Evolutionary conservation across 1,284 basidiomycete genomes (phyloP), one percentile per base, ranked within the genome.

Genomic region (Tilletia walkeri): DNA sequence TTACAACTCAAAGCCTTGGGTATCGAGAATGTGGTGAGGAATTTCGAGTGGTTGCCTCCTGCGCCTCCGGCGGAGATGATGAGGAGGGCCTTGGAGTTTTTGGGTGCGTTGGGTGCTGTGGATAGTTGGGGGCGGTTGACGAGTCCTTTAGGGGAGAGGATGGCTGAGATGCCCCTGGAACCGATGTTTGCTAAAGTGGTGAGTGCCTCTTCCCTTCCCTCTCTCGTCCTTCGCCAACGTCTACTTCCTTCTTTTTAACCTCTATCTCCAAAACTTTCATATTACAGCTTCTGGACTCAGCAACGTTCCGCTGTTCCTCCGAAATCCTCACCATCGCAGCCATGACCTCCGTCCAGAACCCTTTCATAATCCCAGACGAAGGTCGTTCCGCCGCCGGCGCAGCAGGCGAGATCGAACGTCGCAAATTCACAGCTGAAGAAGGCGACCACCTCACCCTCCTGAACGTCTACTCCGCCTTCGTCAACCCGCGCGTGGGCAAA

Each of bases 371-470:
- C 10, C 72, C 71, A 0, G 73, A 80, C 18, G 92, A 94, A 18
- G 93, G 93, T 6, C 61, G 71, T 7, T 72, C 69, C n/a, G 88
- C 89, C n/a, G 87, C 89, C 16, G 92, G 91, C 6, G 91, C 92
- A 0, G 83, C 94, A 67, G 93, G 91, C 9, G 93, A 96, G 84
- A 85, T 99, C 9, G 93, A 95, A 83, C 87, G 93, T 66, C 87
- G 95, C 68, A 95, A 96, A 80, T 99, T 99, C 79, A 95, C 93
- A 0, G 94, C 94, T 0, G 93, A 96, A 84, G 95, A 99, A 88
- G 96, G 96, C 75, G 95, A 98, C 81, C 93, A 95, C 82, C 85
- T 97, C 4, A 97, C 94, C 1, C 86, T 95, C 4, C 84, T 97
- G 34, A 98, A 97, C 84, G 92, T 93, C 3, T 99, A 94, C 85